phyloP scores from a whole-genome alignment of 352 stramenopile genomes.

The Phytophthora citricola region DNA sequence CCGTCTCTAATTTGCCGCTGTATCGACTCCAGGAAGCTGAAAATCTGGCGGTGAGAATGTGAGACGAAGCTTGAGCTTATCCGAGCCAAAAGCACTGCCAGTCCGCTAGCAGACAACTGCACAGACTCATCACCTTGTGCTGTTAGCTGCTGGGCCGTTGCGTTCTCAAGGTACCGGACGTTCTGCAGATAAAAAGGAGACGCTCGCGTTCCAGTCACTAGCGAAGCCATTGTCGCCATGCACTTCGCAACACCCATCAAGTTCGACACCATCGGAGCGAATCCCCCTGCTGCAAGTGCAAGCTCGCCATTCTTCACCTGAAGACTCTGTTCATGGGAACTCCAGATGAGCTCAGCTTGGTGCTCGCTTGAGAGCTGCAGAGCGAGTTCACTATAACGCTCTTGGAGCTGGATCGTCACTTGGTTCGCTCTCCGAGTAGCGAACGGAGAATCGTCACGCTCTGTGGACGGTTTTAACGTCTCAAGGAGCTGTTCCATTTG shows the following conservation, averaged over 20 bases:
- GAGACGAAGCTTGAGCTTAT: slow-evolving; percentile 35
- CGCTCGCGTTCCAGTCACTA: slow-evolving; percentile 9
- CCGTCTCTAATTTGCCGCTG: neutral
- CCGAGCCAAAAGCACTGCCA: slow-evolving; percentile 11
- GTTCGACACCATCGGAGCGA: slow-evolving; percentile 1
- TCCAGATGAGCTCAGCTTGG: slow-evolving; percentile 24
- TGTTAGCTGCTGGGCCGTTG: slow-evolving; percentile 12
- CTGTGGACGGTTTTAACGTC: slow-evolving; percentile 7
- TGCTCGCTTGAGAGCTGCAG: slow-evolving; percentile 18
- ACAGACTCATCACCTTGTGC: slow-evolving; percentile 6
- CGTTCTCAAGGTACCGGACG: slow-evolving; percentile 38
- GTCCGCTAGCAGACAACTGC: neutral
- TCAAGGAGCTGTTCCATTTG: slow-evolving; percentile 14
- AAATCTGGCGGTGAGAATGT: slow-evolving; percentile 36
- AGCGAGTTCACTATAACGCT: slow-evolving; percentile 25
- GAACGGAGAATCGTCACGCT: slow-evolving; percentile 28
- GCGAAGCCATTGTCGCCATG: slow-evolving; percentile 26
- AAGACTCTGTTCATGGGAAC: slow-evolving; percentile 7
- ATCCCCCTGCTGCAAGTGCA: neutral
- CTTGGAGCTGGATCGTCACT: slow-evolving; percentile 25
- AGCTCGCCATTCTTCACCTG: slow-evolving; percentile 12
- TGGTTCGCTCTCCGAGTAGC: slow-evolving; percentile 1
- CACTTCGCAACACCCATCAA: slow-evolving; percentile 27
- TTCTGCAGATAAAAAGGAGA: slow-evolving; percentile 41
- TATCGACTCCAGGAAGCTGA: slow-evolving; percentile 29